Base-by-base conservation (phyloP, 148 eudicot species). In the Silene conica region DNA sequence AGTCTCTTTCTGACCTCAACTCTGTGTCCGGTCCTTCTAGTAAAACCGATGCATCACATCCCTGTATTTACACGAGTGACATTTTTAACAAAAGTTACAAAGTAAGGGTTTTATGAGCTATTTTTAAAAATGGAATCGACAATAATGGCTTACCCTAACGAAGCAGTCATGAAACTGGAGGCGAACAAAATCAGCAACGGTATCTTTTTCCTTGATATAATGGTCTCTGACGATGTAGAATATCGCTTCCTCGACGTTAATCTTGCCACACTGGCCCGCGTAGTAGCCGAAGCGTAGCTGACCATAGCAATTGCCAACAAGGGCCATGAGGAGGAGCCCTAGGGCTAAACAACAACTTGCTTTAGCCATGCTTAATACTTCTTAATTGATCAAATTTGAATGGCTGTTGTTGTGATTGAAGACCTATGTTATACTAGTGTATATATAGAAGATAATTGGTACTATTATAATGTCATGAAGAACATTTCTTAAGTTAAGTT, bases 111-210 rank as follows among this genome's bases (percentile, higher is more conserved):
- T 38, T 38, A 38, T 9, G 43, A 38, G 34, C 0, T 5, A 31
- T 31, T 31, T 31, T 31, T 5, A 31, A 31, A n/a, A n/a, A n/a
- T n/a, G n/a, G 4, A 31, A 31, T 31, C 4, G 34, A 0, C 34
- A 31, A 31, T 31, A 31, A 2, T 3, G 43, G 1, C 57, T 25
- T 69, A 79, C 82, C 82, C 78, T 70, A 20, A 79, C 78, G 18
- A 70, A 63, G 67, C 82, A 79, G 34, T 79, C 82, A 26, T 79
- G 82, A 41, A 79, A 79, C 3, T 79, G 75, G 9, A 79, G 22
- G 31, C 82, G 82, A 26, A 79, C 23, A 20, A 79, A 74, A 56
- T 74, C 78, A 64, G 82, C 67, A 57, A 79, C 71, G 1, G 78
- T 74, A 26, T 74, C 78, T 20, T 38, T 23, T 16, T 79, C 78